Evolutionary conservation across 208 protist species (phyloP).

Genomic region (Strigomonas culicis): DNA sequence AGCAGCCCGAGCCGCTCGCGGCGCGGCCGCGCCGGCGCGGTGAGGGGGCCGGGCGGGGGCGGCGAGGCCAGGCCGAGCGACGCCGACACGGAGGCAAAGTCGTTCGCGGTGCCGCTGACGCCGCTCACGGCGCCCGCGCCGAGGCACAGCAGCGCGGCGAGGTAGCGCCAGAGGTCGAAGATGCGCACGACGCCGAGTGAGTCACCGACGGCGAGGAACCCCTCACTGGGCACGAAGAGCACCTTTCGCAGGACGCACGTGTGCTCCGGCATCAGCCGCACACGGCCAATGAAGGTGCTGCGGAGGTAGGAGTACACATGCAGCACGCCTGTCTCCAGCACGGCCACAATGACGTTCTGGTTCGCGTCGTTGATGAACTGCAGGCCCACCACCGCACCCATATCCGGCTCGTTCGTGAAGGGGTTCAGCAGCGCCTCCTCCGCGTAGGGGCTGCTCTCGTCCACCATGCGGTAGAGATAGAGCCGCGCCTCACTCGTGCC

Average conservation of each 20-base stretch:
- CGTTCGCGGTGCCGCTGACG: not conserved
- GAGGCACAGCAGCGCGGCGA: not conserved
- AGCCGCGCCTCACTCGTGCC: constrained; percentile 68
- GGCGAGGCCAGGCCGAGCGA: not conserved
- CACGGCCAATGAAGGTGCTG: constrained; percentile 34
- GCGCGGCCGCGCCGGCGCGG: not conserved
- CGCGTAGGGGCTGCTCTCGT: constrained; percentile 42
- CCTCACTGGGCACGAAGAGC: constrained; percentile 21
- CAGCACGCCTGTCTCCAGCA: constrained; percentile 67
- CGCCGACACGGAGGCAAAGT: not conserved
- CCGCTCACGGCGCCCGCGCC: not conserved
- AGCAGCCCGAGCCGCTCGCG: not conserved
- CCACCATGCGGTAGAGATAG: constrained; percentile 74
- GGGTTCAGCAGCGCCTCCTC: constrained; percentile 38
- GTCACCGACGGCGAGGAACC: constrained; percentile 30
- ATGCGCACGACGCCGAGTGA: constrained; percentile 42
- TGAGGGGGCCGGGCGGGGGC: not conserved
- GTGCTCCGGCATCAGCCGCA: constrained; percentile 33
- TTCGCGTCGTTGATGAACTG: constrained; percentile 66
- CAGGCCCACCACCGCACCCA: constrained; percentile 59
- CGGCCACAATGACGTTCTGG: constrained; percentile 63
- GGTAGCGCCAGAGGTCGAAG: constrained; percentile 30
- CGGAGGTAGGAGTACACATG: constrained; percentile 70
- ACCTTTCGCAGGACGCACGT: constrained; percentile 35
- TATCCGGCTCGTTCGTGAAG: constrained; percentile 28